Conservation (phyloP, 805 yeast species). For the Priceomyces castillae region DNA sequence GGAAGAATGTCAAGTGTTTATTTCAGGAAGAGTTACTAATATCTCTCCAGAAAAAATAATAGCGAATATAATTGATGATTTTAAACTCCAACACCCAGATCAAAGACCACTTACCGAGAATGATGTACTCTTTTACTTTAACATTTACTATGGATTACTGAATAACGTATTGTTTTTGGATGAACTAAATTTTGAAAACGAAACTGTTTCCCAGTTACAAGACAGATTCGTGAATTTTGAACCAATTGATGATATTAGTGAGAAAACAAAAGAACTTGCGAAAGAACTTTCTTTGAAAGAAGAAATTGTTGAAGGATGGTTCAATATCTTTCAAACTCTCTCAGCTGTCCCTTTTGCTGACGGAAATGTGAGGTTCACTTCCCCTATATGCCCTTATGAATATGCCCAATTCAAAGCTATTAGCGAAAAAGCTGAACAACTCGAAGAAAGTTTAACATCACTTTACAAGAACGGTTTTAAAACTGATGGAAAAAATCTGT, state of each 20-base stretch:
- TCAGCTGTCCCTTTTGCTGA: constrained; percentile 24
- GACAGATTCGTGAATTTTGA: constrained; percentile 12
- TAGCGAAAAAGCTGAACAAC: constrained; percentile 10
- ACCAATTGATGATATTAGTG: constrained; percentile 14
- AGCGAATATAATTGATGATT: constrained; percentile 19
- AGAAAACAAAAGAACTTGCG: constrained; percentile 10
- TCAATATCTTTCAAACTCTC: constrained; percentile 26
- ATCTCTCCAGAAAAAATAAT: constrained; percentile 20
- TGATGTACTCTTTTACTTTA: constrained; percentile 26
- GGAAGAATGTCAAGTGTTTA: constrained; percentile 20
- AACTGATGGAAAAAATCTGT: not conserved
- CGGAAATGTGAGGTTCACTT: constrained; percentile 17
- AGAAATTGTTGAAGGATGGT: constrained; percentile 25
- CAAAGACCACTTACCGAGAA: constrained; percentile 19
- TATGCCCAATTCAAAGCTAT: constrained; percentile 16
- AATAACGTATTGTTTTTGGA: constrained; percentile 24
- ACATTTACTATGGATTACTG: constrained; percentile 28
- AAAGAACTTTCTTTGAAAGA: constrained; percentile 12
- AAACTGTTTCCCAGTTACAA: constrained; percentile 22
- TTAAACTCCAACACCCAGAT: constrained; percentile 18
- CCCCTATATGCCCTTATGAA: constrained; percentile 29
- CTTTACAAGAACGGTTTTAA: not conserved
- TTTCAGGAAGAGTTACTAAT: constrained; percentile 6
- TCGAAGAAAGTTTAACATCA: constrained; percentile 8
- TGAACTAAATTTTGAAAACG: constrained; percentile 26